These are phyloP conservation scores for Carex kokanica DNA, from an alignment of 176 grass and related monocot species.

Conservation along the genomic window DNA sequence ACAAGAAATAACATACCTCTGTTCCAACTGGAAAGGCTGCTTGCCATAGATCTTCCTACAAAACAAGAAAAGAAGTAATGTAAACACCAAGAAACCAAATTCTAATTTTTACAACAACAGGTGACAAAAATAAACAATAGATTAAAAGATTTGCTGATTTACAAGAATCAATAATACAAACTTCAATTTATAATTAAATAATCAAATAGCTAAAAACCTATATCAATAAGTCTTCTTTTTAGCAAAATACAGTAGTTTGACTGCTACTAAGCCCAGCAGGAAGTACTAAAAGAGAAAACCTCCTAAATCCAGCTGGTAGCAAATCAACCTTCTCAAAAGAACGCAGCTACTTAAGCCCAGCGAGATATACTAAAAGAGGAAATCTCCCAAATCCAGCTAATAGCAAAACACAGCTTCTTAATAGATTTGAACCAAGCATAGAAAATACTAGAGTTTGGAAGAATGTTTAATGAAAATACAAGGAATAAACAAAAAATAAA, in stretches of 20 bases:
- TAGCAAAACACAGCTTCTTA: neutral
- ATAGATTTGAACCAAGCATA: neutral
- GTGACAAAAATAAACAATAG: neutral
- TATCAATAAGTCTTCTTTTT: neutral
- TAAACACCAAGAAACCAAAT: neutral
- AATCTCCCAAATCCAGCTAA: neutral
- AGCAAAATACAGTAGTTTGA: neutral
- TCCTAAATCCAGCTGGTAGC: neutral
- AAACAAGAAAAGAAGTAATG: constrained; percentile 6
- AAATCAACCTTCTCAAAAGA: neutral
- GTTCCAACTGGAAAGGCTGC: constrained; percentile 29
- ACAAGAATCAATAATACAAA: neutral
- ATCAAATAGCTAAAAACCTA: neutral
- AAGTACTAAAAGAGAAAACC: neutral
- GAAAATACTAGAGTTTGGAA: neutral
- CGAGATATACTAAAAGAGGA: neutral
- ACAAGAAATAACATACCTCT: neutral
- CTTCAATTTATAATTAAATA: neutral
- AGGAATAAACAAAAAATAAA: neutral
- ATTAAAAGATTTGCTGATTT: neutral
- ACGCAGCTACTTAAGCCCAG: neutral
- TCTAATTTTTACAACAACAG: neutral
- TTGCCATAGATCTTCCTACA: constrained; percentile 28
- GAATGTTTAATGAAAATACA: neutral
- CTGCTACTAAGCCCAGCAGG: neutral